Conservation (phyloP, 2,329 filamentous ascomycete genomes). For the Lizonia empirigonia region DNA sequence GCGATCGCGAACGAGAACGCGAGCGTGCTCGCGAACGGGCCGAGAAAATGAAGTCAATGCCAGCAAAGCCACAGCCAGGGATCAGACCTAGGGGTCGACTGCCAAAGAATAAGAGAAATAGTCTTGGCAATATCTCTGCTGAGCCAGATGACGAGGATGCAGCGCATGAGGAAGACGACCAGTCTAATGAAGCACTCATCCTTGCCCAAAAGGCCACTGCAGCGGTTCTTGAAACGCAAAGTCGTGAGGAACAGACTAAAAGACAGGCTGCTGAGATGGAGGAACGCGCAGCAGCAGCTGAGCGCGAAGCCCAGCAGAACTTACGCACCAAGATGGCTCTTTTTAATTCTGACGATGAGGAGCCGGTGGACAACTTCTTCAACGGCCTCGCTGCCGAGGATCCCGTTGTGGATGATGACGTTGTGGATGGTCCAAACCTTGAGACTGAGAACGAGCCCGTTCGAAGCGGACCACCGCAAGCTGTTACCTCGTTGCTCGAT, state of each 20-base stretch:
- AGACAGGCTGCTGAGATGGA: conserved; percentile 12
- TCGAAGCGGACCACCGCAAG: conserved; percentile 23
- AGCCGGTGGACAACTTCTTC: conserved; percentile 37
- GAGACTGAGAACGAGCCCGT: conserved; percentile 4
- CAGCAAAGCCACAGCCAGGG: conserved; percentile 28
- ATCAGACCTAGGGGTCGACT: conserved; percentile 35
- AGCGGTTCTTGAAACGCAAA: conserved; percentile 33
- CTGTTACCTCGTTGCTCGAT: conserved; percentile 37
- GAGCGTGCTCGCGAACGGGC: conserved; percentile 27
- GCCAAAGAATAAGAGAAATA: conserved; percentile 32
- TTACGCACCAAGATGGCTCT: conserved; percentile 43
- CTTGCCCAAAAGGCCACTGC: conserved; percentile 36
- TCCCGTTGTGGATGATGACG: conserved; percentile 11
- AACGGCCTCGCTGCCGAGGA: conserved; percentile 31
- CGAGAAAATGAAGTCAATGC: conserved; percentile 36
- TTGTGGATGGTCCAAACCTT: not conserved
- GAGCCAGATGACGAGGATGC: conserved; percentile 26
- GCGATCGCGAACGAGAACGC: conserved; percentile 35
- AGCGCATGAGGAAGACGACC: conserved; percentile 41
- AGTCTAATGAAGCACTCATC: conserved; percentile 25
- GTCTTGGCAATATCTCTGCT: conserved; percentile 31
- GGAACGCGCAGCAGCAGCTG: conserved; percentile 28
- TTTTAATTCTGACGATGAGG: conserved; percentile 37
- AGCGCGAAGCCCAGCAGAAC: conserved; percentile 43
- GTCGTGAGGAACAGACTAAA: conserved; percentile 26